Percentiles rank a stretch among this genome's conserved stretches.
Conservation (phyloP, 257 asterid genomes). For the Petunia secreta region DNA sequence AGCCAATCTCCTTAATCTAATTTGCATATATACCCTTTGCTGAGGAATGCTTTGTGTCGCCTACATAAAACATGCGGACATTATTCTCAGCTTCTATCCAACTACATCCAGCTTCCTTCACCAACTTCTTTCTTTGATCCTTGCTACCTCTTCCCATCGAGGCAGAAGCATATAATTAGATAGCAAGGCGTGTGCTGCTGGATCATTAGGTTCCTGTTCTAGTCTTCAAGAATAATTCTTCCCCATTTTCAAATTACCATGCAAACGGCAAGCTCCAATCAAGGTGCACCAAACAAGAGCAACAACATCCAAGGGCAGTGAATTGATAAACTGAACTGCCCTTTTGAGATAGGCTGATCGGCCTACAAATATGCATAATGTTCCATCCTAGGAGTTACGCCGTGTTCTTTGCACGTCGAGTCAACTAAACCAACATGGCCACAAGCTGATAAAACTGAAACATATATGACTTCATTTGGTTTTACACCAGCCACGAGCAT, state of each 20-base stretch:
- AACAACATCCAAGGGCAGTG: background rate
- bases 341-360: conserved; percentile 58
- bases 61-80: conserved; percentile 74
- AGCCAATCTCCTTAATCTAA: conserved; percentile 29
- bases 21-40: conserved; percentile 66
- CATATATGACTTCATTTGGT: conserved; percentile 84
- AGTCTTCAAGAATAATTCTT: conserved; percentile 67
- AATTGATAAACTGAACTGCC: conserved; percentile 52
- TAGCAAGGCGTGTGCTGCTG: too few species aligned
- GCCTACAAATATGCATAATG: conserved; percentile 86
- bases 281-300: too few species aligned
- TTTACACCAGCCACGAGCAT: conserved; percentile 39
- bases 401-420: conserved; percentile 32
- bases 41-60: conserved; percentile 72
- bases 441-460: conserved; percentile 83
- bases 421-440: conserved; percentile 76
- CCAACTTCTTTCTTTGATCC: too few species aligned
- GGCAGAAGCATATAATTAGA: too few species aligned
- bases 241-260: conserved; percentile 64
- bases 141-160: too few species aligned
- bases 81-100: too few species aligned
- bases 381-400: conserved; percentile 73
- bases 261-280: conserved; percentile 44
- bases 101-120: too few species aligned
- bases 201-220: conserved; percentile 52